Evolutionary conservation across 345 rosid species (phyloP), one percentile per base, ranked within the genome.

Genomic region (Combretum micranthum): DNA sequence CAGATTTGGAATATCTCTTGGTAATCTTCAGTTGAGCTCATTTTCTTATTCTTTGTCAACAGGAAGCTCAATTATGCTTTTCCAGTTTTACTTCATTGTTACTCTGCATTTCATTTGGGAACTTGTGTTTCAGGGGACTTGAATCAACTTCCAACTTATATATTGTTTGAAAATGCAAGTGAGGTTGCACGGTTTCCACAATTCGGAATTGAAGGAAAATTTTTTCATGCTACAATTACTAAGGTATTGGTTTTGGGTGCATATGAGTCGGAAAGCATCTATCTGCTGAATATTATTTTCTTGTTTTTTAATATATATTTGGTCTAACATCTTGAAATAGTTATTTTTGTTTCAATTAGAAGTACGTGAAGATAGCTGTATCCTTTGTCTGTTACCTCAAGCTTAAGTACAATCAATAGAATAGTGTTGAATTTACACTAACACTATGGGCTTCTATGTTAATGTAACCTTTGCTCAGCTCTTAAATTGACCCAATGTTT

Each of bases 141-240:
- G 83, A 73, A 77, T 55, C 95, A 88, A 55, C 92, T 88, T 72
- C 98, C 98, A 17, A 83, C 88, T 32, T 91, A 84, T 70, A 81
- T 91, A 59, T 68, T 91, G 60, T 86, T 82, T 20, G 90, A 91
- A 69, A 86, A 83, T 71, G 87, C 88, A 42, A 67, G 77, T 0
- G 98, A 91, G 72, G 73, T 86, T 55, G 69, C 80, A 61, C 88
- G 96, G 39, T 81, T 82, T 66, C 95, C 98, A 20, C 95, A 86
- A 64, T 77, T 81, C 68, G 70, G 75, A 65, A 76, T 81, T 63
- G 95, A 82, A 68, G 75, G 70, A 58, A 81, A 74, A 44, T 67
- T 78, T 46, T 77, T 84, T 60, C 64, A 55, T 69, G 75, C 85
- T 60, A 72, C 88, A 44, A 44, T 84, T 62, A 75, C 92, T 20